Evolutionary conservation across 441 rosid genomes (phyloP), one percentile per base, ranked within the genome.

Genomic region (Populus hybrid): DNA sequence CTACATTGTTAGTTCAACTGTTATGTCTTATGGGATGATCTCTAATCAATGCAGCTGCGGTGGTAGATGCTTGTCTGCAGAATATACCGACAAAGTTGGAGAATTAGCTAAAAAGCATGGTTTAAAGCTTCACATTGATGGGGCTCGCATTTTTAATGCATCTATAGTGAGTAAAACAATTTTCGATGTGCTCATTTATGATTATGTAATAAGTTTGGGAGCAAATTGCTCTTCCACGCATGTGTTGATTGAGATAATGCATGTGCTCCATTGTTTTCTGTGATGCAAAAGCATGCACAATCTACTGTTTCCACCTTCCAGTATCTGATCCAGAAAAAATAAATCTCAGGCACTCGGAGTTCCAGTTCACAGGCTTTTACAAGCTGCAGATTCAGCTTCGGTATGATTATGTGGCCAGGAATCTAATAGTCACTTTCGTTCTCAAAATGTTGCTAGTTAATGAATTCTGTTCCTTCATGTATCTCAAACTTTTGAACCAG

Each of bases 61-160:
- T 12, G 99, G 99, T 77, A 89, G 84, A 87, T 94, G 97, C 84
- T 72, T 91, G 77, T 84, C 94, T 74, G 83, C 72, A 73, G 97
- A 92, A 69, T 96, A 96, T 50, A 87, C 87, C 0, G 91, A 94
- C 79, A 79, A 68, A 74, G 97, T 94, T 21, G 97, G 97, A 68
- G 92, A 91, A 76, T 65, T 94, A 69, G 98, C 98, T 18, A 90
- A 87, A 84, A 91, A 88, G 85, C 89, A 96, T 78, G 93, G 89
- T 53, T 80, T 96, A 84, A 92, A 92, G 90, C 97, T 94, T 87
- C 98, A 96, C 78, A 90, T 96, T 28, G 98, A 94, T 9, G 98
- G 99, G 57, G 98, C 99, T 87, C 91, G 96, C 75, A 89, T 94
- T 80, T 94, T 94, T 87, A 96, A 92, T 80, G 98, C 98, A 30